Base-by-base conservation (phyloP, 1,139 yeast species). In the Protomyces gravidus region DNA sequence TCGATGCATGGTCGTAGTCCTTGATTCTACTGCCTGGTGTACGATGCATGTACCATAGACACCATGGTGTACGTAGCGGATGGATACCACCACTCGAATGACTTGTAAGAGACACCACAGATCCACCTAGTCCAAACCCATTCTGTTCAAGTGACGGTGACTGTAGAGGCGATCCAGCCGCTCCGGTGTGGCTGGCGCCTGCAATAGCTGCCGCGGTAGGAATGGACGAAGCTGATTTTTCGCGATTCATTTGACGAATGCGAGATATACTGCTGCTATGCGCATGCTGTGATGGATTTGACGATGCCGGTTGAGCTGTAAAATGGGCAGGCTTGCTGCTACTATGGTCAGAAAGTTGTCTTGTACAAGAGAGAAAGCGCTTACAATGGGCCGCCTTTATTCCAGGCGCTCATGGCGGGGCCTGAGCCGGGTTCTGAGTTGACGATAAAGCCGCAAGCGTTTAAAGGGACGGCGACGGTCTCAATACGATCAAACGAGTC, bases 31-130 rank as follows among this genome's bases (percentile, higher is more conserved):
- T 67, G 17, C 73, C 74, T 13, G 72, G 73, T 9, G 71, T 70
- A 7, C 75, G 70, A 61, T 72, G 73, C 61, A 71, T 63, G 58
- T 71, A 72, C 74, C 74, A 72, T 30, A 72, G 66, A 30, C 72
- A 70, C 72, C 72, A 71, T 15, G 68, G 63, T 33, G 65, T 65
- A 46, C 64, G 64, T 50, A 70, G 63, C 30, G 66, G 62, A 50
- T 65, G 63, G 23, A 65, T 49, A 49, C 32, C 19, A 27, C 13
- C 21, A 19, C 21, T 11, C 46, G 6, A 6, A 5, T 25, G 5
- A 39, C 23, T 13, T 47, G 48, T 5, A 19, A 36, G 17, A 13
- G 42, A 36, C 3, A 17, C 42, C 23, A 36, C 21, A 4, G 42
- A 36, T 11, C 21, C 21, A n/a, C 21, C 19, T 11, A 36, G 42